Conservation (phyloP, 352 stramenopile genomes). For the Peronosclerospora sorghi region DNA sequence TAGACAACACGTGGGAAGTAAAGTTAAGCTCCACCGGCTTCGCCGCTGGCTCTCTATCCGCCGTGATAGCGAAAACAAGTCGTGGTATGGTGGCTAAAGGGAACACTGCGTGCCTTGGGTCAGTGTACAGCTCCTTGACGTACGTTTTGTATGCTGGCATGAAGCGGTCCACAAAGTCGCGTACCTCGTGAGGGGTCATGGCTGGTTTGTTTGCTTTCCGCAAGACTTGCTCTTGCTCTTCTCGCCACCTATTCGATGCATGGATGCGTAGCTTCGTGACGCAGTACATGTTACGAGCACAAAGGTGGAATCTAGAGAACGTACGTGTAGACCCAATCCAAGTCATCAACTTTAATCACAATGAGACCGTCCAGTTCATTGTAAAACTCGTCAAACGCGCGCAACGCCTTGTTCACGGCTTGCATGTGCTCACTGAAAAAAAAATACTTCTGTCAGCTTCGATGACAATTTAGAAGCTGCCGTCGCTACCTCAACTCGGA, state of each 20-base stretch:
- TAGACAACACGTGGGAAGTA: constrained; percentile 18
- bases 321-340: constrained; percentile 79
- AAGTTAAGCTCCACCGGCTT: constrained; percentile 46
- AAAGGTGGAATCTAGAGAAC: background rate
- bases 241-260: constrained; percentile 46
- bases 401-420: constrained; percentile 53
- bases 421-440: constrained; percentile 36
- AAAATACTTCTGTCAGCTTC: background rate
- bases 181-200: constrained; percentile 50
- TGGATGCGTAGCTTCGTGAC: constrained; percentile 1
- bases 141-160: constrained; percentile 79
- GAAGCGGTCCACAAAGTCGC: constrained; percentile 82
- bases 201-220: constrained; percentile 46
- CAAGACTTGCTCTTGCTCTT: constrained; percentile 65
- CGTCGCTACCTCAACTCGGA: constrained; percentile 23
- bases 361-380: constrained; percentile 50
- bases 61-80: constrained; percentile 52
- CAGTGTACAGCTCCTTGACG: constrained; percentile 42
- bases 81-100: constrained; percentile 25
- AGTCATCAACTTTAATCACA: constrained; percentile 60
- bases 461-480: background rate
- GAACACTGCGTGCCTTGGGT: constrained; percentile 11
- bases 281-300: background rate
- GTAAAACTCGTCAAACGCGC: constrained; percentile 57
- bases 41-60: constrained; percentile 22